Conservation (phyloP, 2,329 filamentous ascomycete species). For the Cladosporium phlei region DNA sequence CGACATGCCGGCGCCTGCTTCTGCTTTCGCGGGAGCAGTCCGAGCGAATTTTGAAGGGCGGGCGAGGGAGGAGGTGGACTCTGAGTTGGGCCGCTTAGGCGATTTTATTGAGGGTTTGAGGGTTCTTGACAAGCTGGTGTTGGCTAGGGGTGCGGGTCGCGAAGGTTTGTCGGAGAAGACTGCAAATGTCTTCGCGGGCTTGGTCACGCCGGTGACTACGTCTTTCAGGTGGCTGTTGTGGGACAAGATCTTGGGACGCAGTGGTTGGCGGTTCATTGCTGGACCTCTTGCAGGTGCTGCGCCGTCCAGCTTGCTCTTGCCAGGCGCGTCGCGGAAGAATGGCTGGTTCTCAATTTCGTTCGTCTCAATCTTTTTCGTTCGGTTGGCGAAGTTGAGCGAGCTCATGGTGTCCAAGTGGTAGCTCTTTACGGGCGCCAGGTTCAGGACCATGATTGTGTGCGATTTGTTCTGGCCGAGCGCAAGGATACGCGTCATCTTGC, state of each 20-base stretch:
- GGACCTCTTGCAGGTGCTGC: constrained; percentile 31
- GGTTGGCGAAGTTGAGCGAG: constrained; percentile 91
- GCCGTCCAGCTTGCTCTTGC: constrained; percentile 35
- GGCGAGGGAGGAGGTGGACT: constrained; percentile 36
- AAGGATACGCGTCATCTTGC: constrained; percentile 87
- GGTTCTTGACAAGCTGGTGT: constrained; percentile 22
- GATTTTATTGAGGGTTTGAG: constrained; percentile 22
- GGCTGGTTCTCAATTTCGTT: constrained; percentile 97
- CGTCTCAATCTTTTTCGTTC: constrained; percentile 98
- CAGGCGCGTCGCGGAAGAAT: constrained; percentile 53
- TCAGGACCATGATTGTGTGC: constrained; percentile 99
- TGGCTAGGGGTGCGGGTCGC: constrained; percentile 40
- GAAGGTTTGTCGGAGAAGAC: constrained; percentile 72
- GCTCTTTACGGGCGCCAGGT: constrained; percentile 83
- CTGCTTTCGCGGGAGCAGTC: constrained; percentile 21
- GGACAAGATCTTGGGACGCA: constrained; percentile 70
- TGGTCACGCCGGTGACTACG: constrained; percentile 52
- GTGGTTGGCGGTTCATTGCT: constrained; percentile 60
- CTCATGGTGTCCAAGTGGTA: constrained; percentile 98
- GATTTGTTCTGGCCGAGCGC: constrained; percentile 88
- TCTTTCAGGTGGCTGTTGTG: constrained; percentile 59
- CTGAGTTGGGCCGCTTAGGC: constrained; percentile 33
- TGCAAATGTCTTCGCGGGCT: constrained; percentile 76
- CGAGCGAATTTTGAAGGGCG: constrained; percentile 39
- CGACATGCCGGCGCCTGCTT: constrained; percentile 35